Percentiles rank a stretch among this genome's conserved stretches.
These are phyloP conservation scores for Geosmithia putterillii DNA, from an alignment of 2,329 filamentous ascomycete genomes.

Conservation along the genomic window DNA sequence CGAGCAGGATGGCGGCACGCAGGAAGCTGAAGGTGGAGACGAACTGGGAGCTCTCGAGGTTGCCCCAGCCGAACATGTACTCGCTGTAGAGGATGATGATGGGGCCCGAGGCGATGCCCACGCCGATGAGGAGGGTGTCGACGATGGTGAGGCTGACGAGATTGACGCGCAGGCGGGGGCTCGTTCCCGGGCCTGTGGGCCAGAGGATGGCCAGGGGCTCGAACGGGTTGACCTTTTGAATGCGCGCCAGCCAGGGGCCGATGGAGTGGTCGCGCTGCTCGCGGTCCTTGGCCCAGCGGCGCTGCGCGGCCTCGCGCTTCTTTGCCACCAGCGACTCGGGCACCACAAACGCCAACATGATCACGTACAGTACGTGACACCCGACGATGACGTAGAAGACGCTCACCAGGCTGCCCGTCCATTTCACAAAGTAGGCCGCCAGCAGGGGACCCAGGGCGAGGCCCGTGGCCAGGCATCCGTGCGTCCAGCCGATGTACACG, in stretches of 20 bases:
- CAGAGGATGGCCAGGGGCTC: constrained; percentile 67
- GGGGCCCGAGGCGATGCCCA: constrained; percentile 69
- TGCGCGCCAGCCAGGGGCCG: constrained; percentile 14
- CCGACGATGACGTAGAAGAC: constrained; percentile 73
- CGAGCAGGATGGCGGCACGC: constrained; percentile 64
- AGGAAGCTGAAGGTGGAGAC: constrained; percentile 67
- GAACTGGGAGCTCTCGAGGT: constrained; percentile 67
- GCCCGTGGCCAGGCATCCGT: constrained; percentile 81
- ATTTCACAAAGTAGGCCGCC: constrained; percentile 67
- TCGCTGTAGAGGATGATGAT: constrained; percentile 77
- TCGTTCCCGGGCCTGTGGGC: constrained; percentile 54
- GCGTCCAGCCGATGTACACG: constrained; percentile 79
- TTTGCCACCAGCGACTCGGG: constrained; percentile 76
- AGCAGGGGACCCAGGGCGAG: constrained; percentile 77
- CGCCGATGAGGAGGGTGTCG: constrained; percentile 71
- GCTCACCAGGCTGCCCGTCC: constrained; percentile 61
- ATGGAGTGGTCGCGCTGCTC: constrained; percentile 17
- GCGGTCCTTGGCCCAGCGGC: constrained; percentile 45
- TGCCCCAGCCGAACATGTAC: constrained; percentile 71
- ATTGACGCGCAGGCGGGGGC: constrained; percentile 56
- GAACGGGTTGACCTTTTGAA: constrained; percentile 52
- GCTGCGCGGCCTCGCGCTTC: constrained; percentile 56
- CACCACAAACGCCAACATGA: constrained; percentile 57
- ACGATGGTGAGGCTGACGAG: constrained; percentile 68
- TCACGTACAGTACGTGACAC: constrained; percentile 62